These are phyloP conservation scores for Dichomitus squalens DNA, from an alignment of 1,284 basidiomycete species.

Conservation along the genomic window DNA sequence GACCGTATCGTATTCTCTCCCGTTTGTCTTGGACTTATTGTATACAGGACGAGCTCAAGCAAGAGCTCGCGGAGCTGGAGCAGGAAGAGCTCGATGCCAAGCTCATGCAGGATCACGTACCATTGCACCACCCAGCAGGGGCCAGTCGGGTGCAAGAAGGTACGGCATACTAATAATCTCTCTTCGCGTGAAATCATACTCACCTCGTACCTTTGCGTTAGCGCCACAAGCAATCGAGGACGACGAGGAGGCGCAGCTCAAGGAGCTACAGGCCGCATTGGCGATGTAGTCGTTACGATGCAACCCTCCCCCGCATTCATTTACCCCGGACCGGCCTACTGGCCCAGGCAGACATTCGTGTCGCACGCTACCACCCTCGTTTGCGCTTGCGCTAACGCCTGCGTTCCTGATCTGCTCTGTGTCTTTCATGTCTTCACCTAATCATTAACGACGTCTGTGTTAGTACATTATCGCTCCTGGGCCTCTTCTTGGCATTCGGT, in stretches of 20 bases:
- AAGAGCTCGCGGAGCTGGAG: conserved; percentile 89
- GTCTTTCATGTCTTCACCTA: conserved; percentile 11
- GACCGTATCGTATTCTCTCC: neutral
- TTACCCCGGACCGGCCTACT: neutral
- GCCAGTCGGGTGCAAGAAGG: conserved; percentile 55
- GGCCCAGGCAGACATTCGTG: conserved; percentile 14
- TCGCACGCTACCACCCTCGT: conserved; percentile 11
- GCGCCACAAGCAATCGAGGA: conserved; percentile 71
- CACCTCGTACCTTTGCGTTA: conserved; percentile 27
- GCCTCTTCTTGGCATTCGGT: conserved; percentile 10
- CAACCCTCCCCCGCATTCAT: conserved; percentile 14
- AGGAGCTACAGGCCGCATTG: conserved; percentile 88
- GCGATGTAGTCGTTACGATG: conserved; percentile 64
- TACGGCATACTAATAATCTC: conserved; percentile 40
- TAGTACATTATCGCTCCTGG: conserved; percentile 27
- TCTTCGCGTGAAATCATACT: conserved; percentile 10
- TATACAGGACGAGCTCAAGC: conserved; percentile 77
- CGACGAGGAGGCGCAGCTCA: conserved; percentile 94
- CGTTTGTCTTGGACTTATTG: neutral
- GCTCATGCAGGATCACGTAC: conserved; percentile 88
- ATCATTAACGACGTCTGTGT: conserved; percentile 25
- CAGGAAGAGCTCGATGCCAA: conserved; percentile 90
- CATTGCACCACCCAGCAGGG: conserved; percentile 81
- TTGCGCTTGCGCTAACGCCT: neutral
- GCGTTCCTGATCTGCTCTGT: conserved; percentile 1